Evolutionary conservation across 169 alveolate genomes (phyloP).

Genomic region (Cyclospora cayetanensis): DNA sequence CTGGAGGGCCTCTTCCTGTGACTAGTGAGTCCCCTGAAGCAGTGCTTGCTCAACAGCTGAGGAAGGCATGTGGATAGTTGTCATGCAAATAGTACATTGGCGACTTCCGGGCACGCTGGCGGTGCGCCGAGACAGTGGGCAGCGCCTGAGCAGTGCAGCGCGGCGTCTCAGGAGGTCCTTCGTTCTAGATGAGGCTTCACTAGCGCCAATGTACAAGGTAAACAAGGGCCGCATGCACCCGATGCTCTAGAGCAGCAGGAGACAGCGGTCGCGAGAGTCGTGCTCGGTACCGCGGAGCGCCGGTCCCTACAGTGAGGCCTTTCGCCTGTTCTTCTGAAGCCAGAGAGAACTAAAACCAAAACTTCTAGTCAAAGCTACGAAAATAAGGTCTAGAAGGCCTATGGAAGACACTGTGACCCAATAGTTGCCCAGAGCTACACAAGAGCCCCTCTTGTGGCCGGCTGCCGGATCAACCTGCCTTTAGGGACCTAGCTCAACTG

Average conservation of each 20-base stretch:
- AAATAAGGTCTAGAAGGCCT: constrained; percentile 16
- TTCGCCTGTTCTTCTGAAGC: constrained; percentile 16
- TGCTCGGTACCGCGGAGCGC: constrained; percentile 54
- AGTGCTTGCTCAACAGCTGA: no score
- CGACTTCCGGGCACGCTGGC: constrained; percentile 35
- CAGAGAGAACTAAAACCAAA: background rate
- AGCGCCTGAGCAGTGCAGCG: background rate
- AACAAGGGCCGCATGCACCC: constrained; percentile 11
- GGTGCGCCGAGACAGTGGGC: constrained; percentile 50
- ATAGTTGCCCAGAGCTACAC: background rate
- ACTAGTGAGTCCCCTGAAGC: no score
- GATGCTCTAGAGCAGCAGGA: constrained; percentile 27
- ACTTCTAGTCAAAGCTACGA: background rate
- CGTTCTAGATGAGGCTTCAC: background rate
- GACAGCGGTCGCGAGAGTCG: constrained; percentile 53
- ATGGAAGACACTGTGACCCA: background rate
- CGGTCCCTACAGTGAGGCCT: background rate
- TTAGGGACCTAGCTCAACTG: constrained; percentile 41
- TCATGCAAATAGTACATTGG: no score
- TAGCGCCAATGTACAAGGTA: background rate
- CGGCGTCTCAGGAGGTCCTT: constrained; percentile 24
- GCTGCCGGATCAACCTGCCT: constrained; percentile 63
- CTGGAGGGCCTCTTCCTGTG: no score
- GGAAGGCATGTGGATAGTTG: no score
- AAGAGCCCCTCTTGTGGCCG: constrained; percentile 48